Evolutionary conservation across 805 yeast genomes (phyloP), one percentile per base, ranked within the genome.

Genomic region (Lipomyces yamadae): DNA sequence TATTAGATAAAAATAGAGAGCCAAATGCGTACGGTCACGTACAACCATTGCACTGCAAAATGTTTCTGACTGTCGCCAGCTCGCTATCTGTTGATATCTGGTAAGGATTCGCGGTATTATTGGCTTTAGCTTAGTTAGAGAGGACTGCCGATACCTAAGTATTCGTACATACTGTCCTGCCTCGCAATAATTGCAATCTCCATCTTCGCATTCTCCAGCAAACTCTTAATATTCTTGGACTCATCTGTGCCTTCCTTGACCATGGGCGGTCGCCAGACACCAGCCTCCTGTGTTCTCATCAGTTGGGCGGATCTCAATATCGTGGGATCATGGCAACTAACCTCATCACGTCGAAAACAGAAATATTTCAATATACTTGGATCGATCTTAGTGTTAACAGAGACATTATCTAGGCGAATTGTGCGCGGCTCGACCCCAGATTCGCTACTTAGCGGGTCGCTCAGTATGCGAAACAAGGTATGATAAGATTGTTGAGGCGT

Each of bases 381-480:
- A 69, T 89, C 86, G 4, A 90, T 75, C 64, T 85, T 85, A 2
- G 89, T 79, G 68, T 84, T 86, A 65, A 89, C 76, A 1, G 82
- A 78, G 15, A 85, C 80, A 67, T 83, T 83, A n/a, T 78, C 75
- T 2, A 85, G 76, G 67, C 82, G 80, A 50, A 92, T 87, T 0
- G 89, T 85, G 72, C 85, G 87, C 2, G 81, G 77, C 10, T 83
- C 84, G 4, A 81, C 83, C 2, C 76, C 78, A 1, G 82, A 78
- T 1, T 74, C 76, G 32, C 82, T 75, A 7, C 80, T 75, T 30
- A 91, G 76, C 0, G 96, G 94, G 1, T 92, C 93, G 69, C 81
- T 85, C 58, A 91, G 78, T 7, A 89, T 88, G 67, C 85, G 86
- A 71, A 84, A 81, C 18, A 91, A 73, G 0, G 91, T 88, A 59